These are phyloP conservation scores for Obba rivulosa DNA, from an alignment of 768 basidiomycete species.

Conservation along the genomic window DNA sequence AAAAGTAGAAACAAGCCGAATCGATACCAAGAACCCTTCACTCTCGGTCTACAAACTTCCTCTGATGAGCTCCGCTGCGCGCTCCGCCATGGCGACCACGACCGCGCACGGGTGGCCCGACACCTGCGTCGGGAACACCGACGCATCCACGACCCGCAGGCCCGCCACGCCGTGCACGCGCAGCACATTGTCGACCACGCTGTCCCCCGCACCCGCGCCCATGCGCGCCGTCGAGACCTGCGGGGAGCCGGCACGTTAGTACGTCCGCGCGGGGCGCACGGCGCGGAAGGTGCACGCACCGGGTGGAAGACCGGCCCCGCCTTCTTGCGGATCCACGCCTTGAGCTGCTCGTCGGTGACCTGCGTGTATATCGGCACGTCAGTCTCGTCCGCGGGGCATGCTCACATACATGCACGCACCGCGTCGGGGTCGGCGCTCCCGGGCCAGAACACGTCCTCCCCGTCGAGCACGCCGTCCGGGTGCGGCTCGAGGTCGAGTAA, in stretches of 20 bases:
- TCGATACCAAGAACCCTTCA: too few species aligned
- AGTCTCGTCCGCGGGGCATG: background rate
- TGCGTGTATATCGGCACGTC: background rate
- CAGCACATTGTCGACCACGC: constrained; percentile 38
- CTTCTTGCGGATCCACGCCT: constrained; percentile 1
- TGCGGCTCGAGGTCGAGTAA: constrained; percentile 21
- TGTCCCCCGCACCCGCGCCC: constrained; percentile 18
- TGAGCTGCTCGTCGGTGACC: constrained; percentile 8
- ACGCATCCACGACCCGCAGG: constrained; percentile 28
- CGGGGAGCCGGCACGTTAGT: background rate
- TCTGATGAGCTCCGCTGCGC: constrained; percentile 13
- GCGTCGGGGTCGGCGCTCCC: constrained; percentile 6
- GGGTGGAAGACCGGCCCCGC: constrained; percentile 14
- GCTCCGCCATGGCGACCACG: constrained; percentile 12
- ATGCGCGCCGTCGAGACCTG: constrained; percentile 33
- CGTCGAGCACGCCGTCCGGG: background rate
- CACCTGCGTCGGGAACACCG: constrained; percentile 9
- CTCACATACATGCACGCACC: background rate
- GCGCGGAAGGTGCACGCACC: constrained; percentile 6
- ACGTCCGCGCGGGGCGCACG: background rate
- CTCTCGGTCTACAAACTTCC: background rate
- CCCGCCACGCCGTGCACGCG: constrained; percentile 38
- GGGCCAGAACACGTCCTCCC: constrained; percentile 4
- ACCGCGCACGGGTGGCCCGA: constrained; percentile 10
- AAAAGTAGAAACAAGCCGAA: too few species aligned